phyloP scores from a whole-genome alignment of 108 stramenopile genomes.

The Pelagomonas calceolata region DNA sequence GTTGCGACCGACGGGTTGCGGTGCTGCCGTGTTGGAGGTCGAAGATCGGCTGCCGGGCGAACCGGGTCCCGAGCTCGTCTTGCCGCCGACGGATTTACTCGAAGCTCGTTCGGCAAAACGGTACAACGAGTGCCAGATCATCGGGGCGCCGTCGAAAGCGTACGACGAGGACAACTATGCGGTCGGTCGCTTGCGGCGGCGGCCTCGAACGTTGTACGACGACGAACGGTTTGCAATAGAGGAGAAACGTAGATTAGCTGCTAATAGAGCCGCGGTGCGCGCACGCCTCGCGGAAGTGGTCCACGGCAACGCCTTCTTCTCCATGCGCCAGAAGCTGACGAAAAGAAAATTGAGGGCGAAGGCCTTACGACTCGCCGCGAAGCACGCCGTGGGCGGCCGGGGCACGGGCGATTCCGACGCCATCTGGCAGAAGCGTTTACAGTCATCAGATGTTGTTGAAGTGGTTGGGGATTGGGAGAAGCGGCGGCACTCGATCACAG shows the following conservation, averaged over 20 bases:
- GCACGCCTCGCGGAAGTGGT: background rate
- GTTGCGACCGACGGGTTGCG: background rate
- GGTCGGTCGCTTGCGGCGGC: background rate
- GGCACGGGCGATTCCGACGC: background rate
- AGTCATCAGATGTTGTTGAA: background rate
- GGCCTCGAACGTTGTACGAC: background rate
- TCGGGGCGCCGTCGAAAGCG: too few relatives aligned
- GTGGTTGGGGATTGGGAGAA: background rate
- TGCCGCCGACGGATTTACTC: too few relatives aligned
- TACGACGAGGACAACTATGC: background rate
- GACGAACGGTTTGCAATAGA: background rate
- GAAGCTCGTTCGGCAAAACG: background rate
- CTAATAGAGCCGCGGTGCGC: too few relatives aligned
- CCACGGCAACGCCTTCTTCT: background rate
- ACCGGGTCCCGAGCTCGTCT: background rate
- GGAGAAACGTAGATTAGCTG: background rate
- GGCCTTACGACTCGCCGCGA: background rate
- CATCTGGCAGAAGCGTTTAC: background rate
- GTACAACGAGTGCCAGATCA: background rate
- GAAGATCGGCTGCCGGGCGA: too few relatives aligned
- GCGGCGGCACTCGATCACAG: background rate
- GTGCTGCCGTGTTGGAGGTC: background rate
- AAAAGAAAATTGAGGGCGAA: background rate
- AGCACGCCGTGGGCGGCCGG: background rate
- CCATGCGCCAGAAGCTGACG: background rate